Percentiles rank a stretch among this genome's conserved stretches.
These are phyloP conservation scores for Russula compacta DNA, from an alignment of 768 basidiomycete species.

Conservation along the genomic window DNA sequence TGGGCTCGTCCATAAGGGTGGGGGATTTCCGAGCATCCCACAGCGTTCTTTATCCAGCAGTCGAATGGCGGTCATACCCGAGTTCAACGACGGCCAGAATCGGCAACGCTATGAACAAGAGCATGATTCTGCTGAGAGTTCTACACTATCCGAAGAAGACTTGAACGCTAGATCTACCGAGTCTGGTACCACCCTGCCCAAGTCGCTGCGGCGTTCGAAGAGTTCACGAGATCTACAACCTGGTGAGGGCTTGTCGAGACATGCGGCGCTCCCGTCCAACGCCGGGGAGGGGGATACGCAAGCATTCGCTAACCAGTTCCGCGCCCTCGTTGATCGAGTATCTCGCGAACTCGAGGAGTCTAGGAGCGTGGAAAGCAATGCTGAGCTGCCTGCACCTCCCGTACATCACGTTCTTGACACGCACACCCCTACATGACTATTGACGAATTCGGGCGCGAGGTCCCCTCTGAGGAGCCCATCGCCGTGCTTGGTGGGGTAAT, in stretches of 20 bases:
- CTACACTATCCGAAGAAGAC: conserved; percentile 13
- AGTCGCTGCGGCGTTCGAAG: conserved; percentile 1
- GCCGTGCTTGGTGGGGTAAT: conserved; percentile 56
- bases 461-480: conserved; percentile 41
- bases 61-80: conserved; percentile 13
- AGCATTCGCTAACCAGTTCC: conserved; percentile 43
- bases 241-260: not conserved
- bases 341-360: conserved; percentile 45
- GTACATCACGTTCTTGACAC: conserved; percentile 17
- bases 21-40: not conserved
- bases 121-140: not conserved
- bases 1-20: not conserved
- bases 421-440: conserved; percentile 30
- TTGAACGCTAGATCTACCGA: conserved; percentile 1
- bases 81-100: not conserved
- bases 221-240: not conserved
- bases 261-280: not conserved
- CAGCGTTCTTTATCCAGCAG: conserved; percentile 11
- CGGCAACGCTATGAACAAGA: not conserved
- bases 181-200: not conserved
- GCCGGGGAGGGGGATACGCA: conserved; percentile 31
- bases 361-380: conserved; percentile 28
- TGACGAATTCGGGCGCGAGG: conserved; percentile 32
- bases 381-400: not conserved
- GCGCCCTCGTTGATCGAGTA: conserved; percentile 41